Evolutionary conservation across 2,329 filamentous ascomycete genomes (phyloP).

Genomic region (Microcyclospora pomicola): DNA sequence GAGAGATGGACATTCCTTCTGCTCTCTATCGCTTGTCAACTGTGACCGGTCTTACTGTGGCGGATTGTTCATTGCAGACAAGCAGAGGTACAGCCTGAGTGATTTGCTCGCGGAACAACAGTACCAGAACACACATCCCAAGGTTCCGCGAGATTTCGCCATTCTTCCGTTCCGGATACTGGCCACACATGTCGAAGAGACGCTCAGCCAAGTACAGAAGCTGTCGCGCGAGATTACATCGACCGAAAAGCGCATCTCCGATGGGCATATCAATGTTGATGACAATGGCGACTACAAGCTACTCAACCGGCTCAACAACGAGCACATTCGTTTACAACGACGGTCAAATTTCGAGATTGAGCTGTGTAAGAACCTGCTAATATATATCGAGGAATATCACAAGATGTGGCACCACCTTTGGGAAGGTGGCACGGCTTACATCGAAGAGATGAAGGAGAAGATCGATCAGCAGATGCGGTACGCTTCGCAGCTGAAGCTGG

Average conservation of each 20-base stretch:
- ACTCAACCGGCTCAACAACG: slow-evolving; percentile 21
- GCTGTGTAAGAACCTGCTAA: slow-evolving; percentile 19
- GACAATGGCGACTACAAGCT: slow-evolving; percentile 23
- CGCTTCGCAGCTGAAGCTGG: slow-evolving; percentile 18
- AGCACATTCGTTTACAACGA: slow-evolving; percentile 19
- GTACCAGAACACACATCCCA: slow-evolving; percentile 21
- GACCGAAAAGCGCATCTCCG: slow-evolving; percentile 20
- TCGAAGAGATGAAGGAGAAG: slow-evolving; percentile 23
- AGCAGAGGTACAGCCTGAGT: slow-evolving; percentile 15
- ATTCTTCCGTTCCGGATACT: slow-evolving; percentile 20
- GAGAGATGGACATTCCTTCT: slow-evolving; percentile 20
- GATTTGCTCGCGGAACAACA: slow-evolving; percentile 14
- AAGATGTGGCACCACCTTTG: slow-evolving; percentile 16
- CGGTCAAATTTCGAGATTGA: slow-evolving; percentile 22
- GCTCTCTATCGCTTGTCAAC: slow-evolving; percentile 22
- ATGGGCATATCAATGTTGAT: slow-evolving; percentile 20
- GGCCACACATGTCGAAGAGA: slow-evolving; percentile 19
- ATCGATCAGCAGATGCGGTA: slow-evolving; percentile 22
- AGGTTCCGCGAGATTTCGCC: slow-evolving; percentile 22
- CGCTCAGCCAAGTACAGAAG: slow-evolving; percentile 16
- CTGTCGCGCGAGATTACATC: slow-evolving; percentile 18
- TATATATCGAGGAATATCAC: slow-evolving; percentile 21
- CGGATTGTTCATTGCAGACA: slow-evolving; percentile 18
- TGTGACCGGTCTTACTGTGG: slow-evolving; percentile 19
- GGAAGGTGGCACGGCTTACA: slow-evolving; percentile 21